Evolutionary conservation across 768 basidiomycete genomes (phyloP).

Genomic region (Dendrothele bispora): DNA sequence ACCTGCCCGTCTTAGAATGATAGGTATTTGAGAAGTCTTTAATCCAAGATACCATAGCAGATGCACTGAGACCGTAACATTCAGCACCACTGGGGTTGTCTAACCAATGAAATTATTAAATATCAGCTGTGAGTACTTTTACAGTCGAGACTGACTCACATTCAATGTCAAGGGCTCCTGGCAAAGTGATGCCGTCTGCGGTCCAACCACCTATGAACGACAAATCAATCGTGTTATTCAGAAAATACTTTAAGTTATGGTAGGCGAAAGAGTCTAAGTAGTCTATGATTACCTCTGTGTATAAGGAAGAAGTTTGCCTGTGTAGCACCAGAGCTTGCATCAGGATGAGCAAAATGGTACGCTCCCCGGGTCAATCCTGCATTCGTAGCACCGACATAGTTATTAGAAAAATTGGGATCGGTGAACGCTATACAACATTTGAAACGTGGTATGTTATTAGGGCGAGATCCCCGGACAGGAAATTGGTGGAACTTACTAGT

Average conservation of each 20-base stretch:
- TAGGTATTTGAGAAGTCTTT: conserved; percentile 63
- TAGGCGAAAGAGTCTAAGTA: too few relatives aligned
- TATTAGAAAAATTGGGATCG: conserved; percentile 42
- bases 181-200: conserved; percentile 57
- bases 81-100: conserved; percentile 51
- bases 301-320: conserved; percentile 63
- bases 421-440: conserved; percentile 30
- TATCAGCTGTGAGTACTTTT: background rate
- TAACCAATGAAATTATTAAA: conserved; percentile 17
- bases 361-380: conserved; percentile 57
- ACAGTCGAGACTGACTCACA: conserved; percentile 40
- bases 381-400: conserved; percentile 58
- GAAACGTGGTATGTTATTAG: background rate
- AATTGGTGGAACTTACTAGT: conserved; percentile 36
- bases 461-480: background rate
- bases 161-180: conserved; percentile 65
- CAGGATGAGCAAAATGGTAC: conserved; percentile 64
- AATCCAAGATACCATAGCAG: conserved; percentile 66
- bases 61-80: conserved; percentile 54
- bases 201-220: conserved; percentile 53
- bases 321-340: conserved; percentile 49
- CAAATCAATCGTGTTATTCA: too few relatives aligned
- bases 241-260: too few relatives aligned
- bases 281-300: too few relatives aligned
- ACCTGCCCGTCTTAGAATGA: conserved; percentile 46